Evolutionary conservation across 2,329 filamentous ascomycete species (phyloP), one percentile per base, ranked within the genome.

Genomic region (Eutypa lata): DNA sequence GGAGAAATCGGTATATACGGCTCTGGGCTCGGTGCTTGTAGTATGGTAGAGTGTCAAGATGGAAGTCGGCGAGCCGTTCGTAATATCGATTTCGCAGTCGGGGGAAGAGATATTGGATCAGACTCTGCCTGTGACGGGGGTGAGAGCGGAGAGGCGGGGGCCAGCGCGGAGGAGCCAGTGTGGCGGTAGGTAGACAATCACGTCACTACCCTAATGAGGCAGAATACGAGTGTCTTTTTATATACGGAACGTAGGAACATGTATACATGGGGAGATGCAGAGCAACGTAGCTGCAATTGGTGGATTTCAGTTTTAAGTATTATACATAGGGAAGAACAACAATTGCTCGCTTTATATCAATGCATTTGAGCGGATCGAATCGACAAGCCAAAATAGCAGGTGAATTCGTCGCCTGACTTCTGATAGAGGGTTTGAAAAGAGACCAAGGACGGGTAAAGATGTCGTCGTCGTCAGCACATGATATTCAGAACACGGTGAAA

Each of bases 11-110:
- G 67, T 94, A 95, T 58, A 96, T 84, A 52, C 85, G 83, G 37
- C 86, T 86, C 71, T 96, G 91, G 8, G 90, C 73, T 50, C 80
- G 78, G 66, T 87, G 83, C 64, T 87, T 89, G 62, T 90, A 80
- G 48, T 78, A 75, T 13, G 90, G 89, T 22, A 96, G 71, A 5
- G 83, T 89, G 62, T 91, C 84, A 79, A 90, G 82, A 57, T 84
- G 89, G 68, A 96, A 84, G 59, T 79, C 76, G 61, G 86, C 79
- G 50, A 94, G 76, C 56, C 80, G 82, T 54, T 85, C 81, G 66
- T 83, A 84, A 62, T 86, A 86, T 60, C 79, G 82, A 57, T 82
- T 78, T 67, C 82, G 82, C 51, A 81, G 65, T 60, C 78, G 76
- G n/a, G 88, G 87, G 63, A 91, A 85, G 56, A 92, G 76, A 68